Evolutionary conservation across 106 monocot species (phyloP), one percentile per base, ranked within the genome.

Genomic region (Dendrobium officinale): DNA sequence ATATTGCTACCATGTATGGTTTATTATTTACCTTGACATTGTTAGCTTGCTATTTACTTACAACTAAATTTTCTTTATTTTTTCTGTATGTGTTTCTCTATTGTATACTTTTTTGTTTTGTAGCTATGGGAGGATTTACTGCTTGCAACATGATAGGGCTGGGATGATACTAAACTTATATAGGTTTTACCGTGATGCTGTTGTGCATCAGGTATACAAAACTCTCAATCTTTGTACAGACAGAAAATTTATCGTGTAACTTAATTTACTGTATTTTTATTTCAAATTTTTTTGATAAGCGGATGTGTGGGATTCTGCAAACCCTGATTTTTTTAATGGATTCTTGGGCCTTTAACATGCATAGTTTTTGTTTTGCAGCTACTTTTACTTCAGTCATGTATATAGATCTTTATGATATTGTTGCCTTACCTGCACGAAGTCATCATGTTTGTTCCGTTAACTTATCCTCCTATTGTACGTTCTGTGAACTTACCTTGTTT

Each of bases 91-190:
- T 78, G 33, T 42, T 79, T 75, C 27, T 72, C 9, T 18, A 22
- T 13, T 26, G 48, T 18, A 55, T 79, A 61, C 11, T 77, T 4
- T 84, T 16, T 47, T 37, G 73, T 44, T 86, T 80, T 68, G 72
- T 89, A 99, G 98, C 42, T 95, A 99, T 86, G 98, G 98, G 74
- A 92, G 98, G 80, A 93, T 99, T 89, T 99, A 99, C 80, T 95
- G 95, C 75, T 77, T 99, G 78, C 97, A 97, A 79, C 78, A 84
- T 86, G 97, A 97, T 89, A 90, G 84, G 88, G 73, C 82, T 73
- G 86, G 89, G 41, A 92, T 89, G 89, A 44, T 84, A 47, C 79
- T 97, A 33, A 89, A 94, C 67, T 59, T 94, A 54, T 91, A 92
- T 83, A 90, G 97, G 55, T 97, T 97, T 79, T 97, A 97, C 75